Conservation (phyloP, 208 protist genomes). For the Trypanosoma conorhini region DNA sequence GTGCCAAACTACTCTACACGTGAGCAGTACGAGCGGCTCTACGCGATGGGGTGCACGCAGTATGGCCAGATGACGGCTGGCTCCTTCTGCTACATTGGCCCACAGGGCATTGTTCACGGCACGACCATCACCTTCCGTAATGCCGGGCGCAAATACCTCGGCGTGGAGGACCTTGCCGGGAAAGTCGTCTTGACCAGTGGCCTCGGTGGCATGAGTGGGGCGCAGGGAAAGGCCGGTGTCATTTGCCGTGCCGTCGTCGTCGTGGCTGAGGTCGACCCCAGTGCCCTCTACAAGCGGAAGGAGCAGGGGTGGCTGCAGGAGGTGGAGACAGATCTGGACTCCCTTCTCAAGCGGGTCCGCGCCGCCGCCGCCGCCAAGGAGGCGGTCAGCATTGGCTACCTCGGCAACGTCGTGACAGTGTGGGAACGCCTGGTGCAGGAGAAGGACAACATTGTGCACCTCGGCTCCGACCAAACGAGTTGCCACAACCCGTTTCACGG, state of each 20-base stretch:
- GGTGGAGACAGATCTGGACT: constrained; percentile 36
- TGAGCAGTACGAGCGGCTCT: constrained; percentile 51
- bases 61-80: constrained; percentile 94
- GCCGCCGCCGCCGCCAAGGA: constrained; percentile 43
- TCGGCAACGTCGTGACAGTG: constrained; percentile 84
- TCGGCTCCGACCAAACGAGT: constrained; percentile 90
- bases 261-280: constrained; percentile 72
- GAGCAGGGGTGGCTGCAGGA: constrained; percentile 83
- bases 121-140: constrained; percentile 90
- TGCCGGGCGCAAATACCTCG: constrained; percentile 85
- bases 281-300: constrained; percentile 73
- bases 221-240: constrained; percentile 80
- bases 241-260: constrained; percentile 80
- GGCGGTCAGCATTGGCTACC: constrained; percentile 65
- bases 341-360: constrained; percentile 47
- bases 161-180: constrained; percentile 29
- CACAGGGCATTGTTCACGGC: constrained; percentile 92
- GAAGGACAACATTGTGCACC: constrained; percentile 46
- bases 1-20: constrained; percentile 89
- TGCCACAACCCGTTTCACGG: constrained; percentile 91
- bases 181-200: constrained; percentile 82
- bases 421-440: constrained; percentile 73
- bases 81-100: constrained; percentile 69
- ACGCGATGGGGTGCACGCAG: constrained; percentile 47
- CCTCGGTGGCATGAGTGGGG: constrained; percentile 86